phyloP scores from a whole-genome alignment of 2,329 filamentous ascomycete species.

The Berkeleyomyces basicola region DNA sequence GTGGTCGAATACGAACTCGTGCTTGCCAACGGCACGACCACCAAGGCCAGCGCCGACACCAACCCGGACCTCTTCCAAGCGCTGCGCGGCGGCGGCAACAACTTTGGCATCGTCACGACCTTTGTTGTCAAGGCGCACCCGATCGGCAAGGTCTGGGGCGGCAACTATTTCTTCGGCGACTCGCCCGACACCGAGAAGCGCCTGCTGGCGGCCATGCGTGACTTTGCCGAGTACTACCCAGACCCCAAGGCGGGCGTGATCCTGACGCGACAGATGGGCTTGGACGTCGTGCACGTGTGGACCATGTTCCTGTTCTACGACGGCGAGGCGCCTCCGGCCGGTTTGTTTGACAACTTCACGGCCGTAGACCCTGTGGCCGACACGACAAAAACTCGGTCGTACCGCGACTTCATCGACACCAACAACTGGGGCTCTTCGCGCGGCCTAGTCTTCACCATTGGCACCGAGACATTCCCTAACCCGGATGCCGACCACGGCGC shows the following conservation, averaged over 20 bases:
- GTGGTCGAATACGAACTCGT: constrained; percentile 29
- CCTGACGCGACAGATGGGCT: constrained; percentile 9
- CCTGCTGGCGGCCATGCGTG: constrained; percentile 12
- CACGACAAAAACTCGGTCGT: constrained; percentile 17
- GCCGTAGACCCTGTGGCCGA: constrained; percentile 20
- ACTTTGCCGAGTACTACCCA: constrained; percentile 21
- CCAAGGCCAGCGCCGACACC: constrained; percentile 25
- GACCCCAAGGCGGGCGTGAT: constrained; percentile 19
- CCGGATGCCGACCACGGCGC: constrained; percentile 18
- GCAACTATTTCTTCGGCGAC: constrained; percentile 15
- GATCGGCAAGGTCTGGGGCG: constrained; percentile 23
- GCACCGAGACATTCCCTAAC: constrained; percentile 22
- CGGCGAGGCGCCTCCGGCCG: constrained; percentile 32
- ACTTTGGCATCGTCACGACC: constrained; percentile 38
- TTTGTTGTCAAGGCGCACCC: constrained; percentile 27
- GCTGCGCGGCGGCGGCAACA: constrained; percentile 36
- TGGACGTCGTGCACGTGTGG: constrained; percentile 28
- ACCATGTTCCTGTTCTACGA: constrained; percentile 48
- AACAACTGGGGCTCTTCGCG: constrained; percentile 19
- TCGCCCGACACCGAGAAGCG: constrained; percentile 14
- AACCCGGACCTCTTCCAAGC: constrained; percentile 41
- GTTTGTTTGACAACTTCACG: constrained; percentile 24
- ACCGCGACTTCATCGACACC: constrained; percentile 7
- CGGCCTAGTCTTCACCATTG: constrained; percentile 24
- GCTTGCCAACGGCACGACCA: constrained; percentile 26